Evolutionary conservation across 164 flowering plant species (phyloP).

Genomic region (Vitis rotundifolia): DNA sequence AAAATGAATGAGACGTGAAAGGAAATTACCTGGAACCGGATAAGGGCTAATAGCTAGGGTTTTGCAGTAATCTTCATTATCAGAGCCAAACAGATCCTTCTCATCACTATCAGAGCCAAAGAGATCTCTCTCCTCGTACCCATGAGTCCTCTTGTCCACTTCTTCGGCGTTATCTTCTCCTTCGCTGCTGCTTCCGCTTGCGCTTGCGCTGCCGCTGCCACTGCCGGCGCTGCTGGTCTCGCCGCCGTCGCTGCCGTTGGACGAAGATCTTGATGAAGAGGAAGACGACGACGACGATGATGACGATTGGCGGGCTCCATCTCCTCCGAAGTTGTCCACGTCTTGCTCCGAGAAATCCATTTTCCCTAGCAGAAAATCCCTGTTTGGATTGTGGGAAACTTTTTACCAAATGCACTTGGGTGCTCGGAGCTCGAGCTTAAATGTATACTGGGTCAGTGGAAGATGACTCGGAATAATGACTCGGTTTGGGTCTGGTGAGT

Average conservation of each 20-base stretch:
- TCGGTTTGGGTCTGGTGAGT: too few species aligned
- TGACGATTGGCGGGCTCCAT: slow-evolving; percentile 27
- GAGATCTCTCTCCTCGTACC: slow-evolving; percentile 8
- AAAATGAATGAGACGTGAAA: background rate
- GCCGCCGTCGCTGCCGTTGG: slow-evolving; percentile 37
- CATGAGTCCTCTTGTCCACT: slow-evolving; percentile 1
- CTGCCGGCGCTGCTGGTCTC: slow-evolving; percentile 27
- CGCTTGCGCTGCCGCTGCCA: slow-evolving; percentile 37
- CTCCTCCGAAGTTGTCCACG: slow-evolving; percentile 60
- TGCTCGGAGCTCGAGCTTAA: background rate
- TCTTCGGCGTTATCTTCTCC: slow-evolving; percentile 31
- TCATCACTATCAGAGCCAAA: slow-evolving; percentile 36
- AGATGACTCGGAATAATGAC: too few species aligned
- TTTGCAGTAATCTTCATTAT: slow-evolving; percentile 75
- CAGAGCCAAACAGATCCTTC: slow-evolving; percentile 85
- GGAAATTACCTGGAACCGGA: slow-evolving; percentile 62
- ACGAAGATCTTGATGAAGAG: slow-evolving; percentile 45
- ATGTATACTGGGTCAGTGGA: too few species aligned
- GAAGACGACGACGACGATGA: slow-evolving; percentile 55
- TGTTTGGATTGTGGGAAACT: too few species aligned
- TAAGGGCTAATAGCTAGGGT: slow-evolving; percentile 62
- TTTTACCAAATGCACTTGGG: too few species aligned
- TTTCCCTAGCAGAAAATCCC: background rate
- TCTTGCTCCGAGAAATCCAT: slow-evolving; percentile 64
- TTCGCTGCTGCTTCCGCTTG: slow-evolving; percentile 42